Percentiles rank a stretch among this genome's conserved stretches.
These are phyloP conservation scores for Talaromyces sp. DNA, from an alignment of 2,329 filamentous ascomycete genomes.

Conservation along the genomic window DNA sequence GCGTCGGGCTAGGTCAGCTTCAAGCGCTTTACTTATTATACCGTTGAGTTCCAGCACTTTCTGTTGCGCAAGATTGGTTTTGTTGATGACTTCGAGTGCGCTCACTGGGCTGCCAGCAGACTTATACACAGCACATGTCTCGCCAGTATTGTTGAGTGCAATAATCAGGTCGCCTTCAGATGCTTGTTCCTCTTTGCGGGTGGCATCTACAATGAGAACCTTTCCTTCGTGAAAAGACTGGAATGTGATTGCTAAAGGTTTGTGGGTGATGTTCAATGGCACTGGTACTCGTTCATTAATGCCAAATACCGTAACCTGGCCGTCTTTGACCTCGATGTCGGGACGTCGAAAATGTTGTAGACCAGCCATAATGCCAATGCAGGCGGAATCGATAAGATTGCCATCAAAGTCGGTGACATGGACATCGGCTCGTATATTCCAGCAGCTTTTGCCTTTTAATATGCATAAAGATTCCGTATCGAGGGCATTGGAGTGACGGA, in stretches of 20 bases:
- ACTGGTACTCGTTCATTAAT: conserved; percentile 84
- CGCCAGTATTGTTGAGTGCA: conserved; percentile 82
- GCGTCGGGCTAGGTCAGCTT: conserved; percentile 66
- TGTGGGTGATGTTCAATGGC: conserved; percentile 83
- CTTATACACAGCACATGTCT: conserved; percentile 89
- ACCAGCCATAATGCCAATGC: conserved; percentile 81
- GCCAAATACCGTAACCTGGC: conserved; percentile 78
- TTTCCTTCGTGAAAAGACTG: conserved; percentile 64
- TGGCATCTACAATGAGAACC: conserved; percentile 45
- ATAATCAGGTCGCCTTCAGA: conserved; percentile 69
- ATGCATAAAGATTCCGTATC: conserved; percentile 96
- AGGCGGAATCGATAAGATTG: conserved; percentile 80
- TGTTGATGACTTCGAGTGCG: conserved; percentile 72
- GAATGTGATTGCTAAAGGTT: conserved; percentile 87
- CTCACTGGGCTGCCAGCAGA: conserved; percentile 80
- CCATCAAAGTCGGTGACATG: conserved; percentile 91
- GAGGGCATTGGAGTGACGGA: conserved; percentile 85
- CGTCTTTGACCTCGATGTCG: conserved; percentile 82
- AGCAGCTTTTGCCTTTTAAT: conserved; percentile 84
- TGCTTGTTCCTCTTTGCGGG: conserved; percentile 49
- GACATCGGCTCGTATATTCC: conserved; percentile 84
- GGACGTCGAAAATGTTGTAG: conserved; percentile 88
- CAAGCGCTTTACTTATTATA: conserved; percentile 68
- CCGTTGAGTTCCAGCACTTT: conserved; percentile 79
- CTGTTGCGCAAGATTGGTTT: conserved; percentile 67